Conservation (phyloP, 2,329 filamentous ascomycete genomes). For the Dactylonectria estremocensis region DNA sequence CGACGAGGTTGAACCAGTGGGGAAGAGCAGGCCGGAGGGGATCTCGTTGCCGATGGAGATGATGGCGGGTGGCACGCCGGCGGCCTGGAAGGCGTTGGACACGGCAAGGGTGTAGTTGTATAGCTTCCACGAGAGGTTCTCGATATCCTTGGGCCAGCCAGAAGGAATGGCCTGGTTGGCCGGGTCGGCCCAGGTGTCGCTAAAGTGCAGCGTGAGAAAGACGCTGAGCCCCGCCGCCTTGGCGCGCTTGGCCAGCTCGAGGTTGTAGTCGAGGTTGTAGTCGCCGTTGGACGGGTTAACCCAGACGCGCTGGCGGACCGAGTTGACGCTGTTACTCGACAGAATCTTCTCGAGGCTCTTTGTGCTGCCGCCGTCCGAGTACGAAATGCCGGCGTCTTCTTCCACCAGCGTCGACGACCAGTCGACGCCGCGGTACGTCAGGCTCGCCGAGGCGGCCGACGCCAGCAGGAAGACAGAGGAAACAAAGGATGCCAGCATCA, state of each 20-base stretch:
- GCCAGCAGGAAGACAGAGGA: slow-evolving; percentile 35
- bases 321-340: slow-evolving; percentile 75
- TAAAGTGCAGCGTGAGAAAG: slow-evolving; percentile 76
- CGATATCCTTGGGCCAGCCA: slow-evolving; percentile 74
- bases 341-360: slow-evolving; percentile 76
- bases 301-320: slow-evolving; percentile 80
- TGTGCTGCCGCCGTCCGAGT: slow-evolving; percentile 69
- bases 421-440: slow-evolving; percentile 78
- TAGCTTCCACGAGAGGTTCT: slow-evolving; percentile 71
- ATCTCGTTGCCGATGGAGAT: slow-evolving; percentile 85
- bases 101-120: slow-evolving; percentile 79
- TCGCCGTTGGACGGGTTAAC: slow-evolving; percentile 75
- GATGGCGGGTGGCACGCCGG: slow-evolving; percentile 70
- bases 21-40: slow-evolving; percentile 76
- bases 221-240: slow-evolving; percentile 73
- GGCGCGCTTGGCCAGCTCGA: slow-evolving; percentile 76
- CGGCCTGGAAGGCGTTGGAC: slow-evolving; percentile 71
- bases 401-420: slow-evolving; percentile 78
- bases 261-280: slow-evolving; percentile 80
- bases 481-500: slow-evolving; percentile 34
- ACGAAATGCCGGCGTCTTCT: slow-evolving; percentile 73
- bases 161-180: slow-evolving; percentile 73
- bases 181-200: slow-evolving; percentile 81
- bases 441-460: slow-evolving; percentile 56
- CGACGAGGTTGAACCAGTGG: slow-evolving; percentile 67